These are phyloP conservation scores for Thalassiosira hispida DNA, from an alignment of 352 stramenopile genomes.

Conservation along the genomic window DNA sequence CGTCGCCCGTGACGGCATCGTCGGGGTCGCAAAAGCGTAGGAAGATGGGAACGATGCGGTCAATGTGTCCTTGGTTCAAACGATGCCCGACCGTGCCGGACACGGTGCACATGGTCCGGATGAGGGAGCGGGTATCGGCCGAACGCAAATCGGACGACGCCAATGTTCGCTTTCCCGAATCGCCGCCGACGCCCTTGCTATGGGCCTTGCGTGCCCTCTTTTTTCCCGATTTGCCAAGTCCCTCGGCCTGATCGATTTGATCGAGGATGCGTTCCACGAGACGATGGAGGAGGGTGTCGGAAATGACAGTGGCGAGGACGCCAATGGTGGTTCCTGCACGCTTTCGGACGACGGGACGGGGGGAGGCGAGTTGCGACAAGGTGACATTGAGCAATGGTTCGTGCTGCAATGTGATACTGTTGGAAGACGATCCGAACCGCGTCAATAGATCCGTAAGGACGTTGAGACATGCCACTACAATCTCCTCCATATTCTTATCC, in stretches of 20 bases:
- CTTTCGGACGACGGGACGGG: constrained; percentile 92
- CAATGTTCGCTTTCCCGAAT: constrained; percentile 9
- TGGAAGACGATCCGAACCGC: constrained; percentile 92
- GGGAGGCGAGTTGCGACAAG: constrained; percentile 56
- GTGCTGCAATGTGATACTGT: constrained; percentile 65
- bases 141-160: constrained; percentile 55
- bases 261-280: constrained; percentile 92
- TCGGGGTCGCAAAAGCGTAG: constrained; percentile 92
- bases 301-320: constrained; percentile 94
- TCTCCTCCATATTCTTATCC: constrained; percentile 61
- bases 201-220: constrained; percentile 44
- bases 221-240: constrained; percentile 48
- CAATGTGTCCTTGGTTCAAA: constrained; percentile 91
- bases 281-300: constrained; percentile 92
- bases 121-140: constrained; percentile 90
- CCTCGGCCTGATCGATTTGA: constrained; percentile 87
- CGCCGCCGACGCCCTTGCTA: background rate
- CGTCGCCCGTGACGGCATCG: constrained; percentile 93
- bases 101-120: constrained; percentile 97
- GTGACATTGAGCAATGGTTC: constrained; percentile 83
- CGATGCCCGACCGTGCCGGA: constrained; percentile 95
- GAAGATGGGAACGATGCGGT: constrained; percentile 96
- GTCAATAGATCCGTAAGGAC: constrained; percentile 96
- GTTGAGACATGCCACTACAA: constrained; percentile 92
- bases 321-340: constrained; percentile 93